These are phyloP conservation scores for Apophysomyces variabilis DNA, from an alignment of 371 early-diverging fungal species.

Conservation along the genomic window DNA sequence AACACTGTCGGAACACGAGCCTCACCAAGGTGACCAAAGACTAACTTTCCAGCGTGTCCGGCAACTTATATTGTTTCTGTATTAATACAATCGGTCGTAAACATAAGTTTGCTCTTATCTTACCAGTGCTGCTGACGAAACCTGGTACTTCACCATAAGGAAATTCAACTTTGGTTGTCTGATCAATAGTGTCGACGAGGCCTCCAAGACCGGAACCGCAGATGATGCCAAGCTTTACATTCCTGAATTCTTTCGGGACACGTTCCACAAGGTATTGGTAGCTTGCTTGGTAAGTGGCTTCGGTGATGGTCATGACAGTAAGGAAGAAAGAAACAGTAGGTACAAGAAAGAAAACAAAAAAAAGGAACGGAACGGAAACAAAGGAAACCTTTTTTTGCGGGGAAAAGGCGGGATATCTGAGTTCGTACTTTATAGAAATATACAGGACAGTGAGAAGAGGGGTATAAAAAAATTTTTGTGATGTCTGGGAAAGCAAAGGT, in stretches of 20 bases:
- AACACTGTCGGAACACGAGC: slow-evolving; percentile 72
- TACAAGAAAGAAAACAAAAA: neutral
- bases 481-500: no score
- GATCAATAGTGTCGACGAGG: slow-evolving; percentile 78
- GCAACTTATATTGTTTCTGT: slow-evolving; percentile 49
- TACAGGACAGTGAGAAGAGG: no score
- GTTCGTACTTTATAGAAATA: no score
- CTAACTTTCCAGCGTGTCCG: slow-evolving; percentile 93
- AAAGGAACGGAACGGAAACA: slow-evolving; percentile 10
- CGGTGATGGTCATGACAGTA: slow-evolving; percentile 22
- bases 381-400: neutral
- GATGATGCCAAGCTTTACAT: slow-evolving; percentile 77
- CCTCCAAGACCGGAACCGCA: slow-evolving; percentile 94
- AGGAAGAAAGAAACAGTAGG: slow-evolving; percentile 6
- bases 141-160: slow-evolving; percentile 86
- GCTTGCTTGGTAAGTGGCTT: slow-evolving; percentile 34
- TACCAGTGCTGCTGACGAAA: slow-evolving; percentile 87
- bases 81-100: neutral
- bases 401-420: neutral
- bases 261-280: slow-evolving; percentile 28
- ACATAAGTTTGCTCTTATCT: neutral
- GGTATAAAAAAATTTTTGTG: no score
- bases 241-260: slow-evolving; percentile 42
- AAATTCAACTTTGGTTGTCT: slow-evolving; percentile 61
- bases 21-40: slow-evolving; percentile 84